Base-by-base conservation (phyloP, 371 early-diverging fungal species). In the Mortierella sp. region DNA sequence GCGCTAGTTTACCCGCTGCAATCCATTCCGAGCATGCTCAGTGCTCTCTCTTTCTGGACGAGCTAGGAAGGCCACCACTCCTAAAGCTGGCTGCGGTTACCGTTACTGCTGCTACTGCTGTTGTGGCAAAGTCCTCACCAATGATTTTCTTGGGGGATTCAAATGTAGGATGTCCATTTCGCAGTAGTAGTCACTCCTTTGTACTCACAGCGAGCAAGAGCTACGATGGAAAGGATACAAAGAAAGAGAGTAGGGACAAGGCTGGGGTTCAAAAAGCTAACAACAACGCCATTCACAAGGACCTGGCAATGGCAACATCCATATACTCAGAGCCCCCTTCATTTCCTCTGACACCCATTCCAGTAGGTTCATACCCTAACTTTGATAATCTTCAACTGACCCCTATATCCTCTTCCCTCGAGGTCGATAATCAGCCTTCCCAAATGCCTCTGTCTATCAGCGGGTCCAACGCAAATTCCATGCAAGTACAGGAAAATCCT, bases 331-430 rank as follows among this genome's bases (percentile, higher is more conserved):
- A 55, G 9, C 28, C 22, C 55, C 41, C 45, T 24, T 19, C 58
- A 1, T 70, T 50, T 11, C 70, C 70, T 24, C 40, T 48, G 58
- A 70, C 70, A 11, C 70, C 70, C 2, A 58, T 64, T 13, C 58
- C 65, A 58, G 52, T 50, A 21, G 65, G 15, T 11, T 66, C 66
- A 16, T 22, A 43, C 22, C 10, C 43, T 36, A n/a, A 24, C 24
- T 5, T 38, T 19, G 65, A 40, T 21, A 24, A 13, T 24, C 28
- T 11, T n/a, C 40, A 52, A 21, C 24, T 53, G 22, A 24, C 40
- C 19, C 43, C 41, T 38, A 15, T 15, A 43, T 15, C 11, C 16
- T 16, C 66, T 24, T n/a, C 58, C 36, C 11, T 43, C 28, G 58
- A 21, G 32, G 16, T 10, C 63, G 28, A 28, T 32, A 45, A 33